Conservation (phyloP, 2,329 filamentous ascomycete genomes). For the Aspergillus melleus region DNA sequence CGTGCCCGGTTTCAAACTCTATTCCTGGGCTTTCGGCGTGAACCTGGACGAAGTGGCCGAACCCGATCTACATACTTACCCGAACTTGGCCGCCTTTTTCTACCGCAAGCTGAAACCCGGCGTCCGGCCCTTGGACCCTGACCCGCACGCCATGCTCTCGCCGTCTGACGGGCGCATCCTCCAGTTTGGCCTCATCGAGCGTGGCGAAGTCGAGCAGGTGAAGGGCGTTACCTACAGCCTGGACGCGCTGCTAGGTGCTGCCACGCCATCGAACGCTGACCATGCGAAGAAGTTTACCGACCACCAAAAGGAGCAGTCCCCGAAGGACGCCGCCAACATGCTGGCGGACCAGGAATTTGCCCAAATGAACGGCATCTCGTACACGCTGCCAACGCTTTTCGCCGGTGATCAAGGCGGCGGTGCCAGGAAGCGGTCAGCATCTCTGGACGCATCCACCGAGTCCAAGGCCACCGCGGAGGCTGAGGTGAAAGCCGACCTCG, state of each 20-base stretch:
- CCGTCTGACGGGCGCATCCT: conserved; percentile 89
- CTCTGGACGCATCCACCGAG: conserved; percentile 71
- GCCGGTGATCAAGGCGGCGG: conserved; percentile 60
- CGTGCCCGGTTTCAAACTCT: conserved; percentile 86
- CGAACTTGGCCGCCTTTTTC: conserved; percentile 95
- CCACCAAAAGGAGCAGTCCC: conserved; percentile 31
- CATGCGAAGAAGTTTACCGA: conserved; percentile 38
- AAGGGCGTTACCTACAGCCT: conserved; percentile 98
- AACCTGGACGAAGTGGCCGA: conserved; percentile 84
- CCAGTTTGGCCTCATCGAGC: conserved; percentile 87
- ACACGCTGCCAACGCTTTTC: conserved; percentile 84
- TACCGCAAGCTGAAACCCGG: conserved; percentile 93
- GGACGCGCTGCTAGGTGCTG: conserved; percentile 79
- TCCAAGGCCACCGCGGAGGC: conserved; percentile 72
- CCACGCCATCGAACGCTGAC: conserved; percentile 47
- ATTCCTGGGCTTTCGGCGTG: conserved; percentile 89
- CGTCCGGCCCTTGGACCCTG: conserved; percentile 77
- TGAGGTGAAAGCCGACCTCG: conserved; percentile 81
- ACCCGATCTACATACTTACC: conserved; percentile 82
- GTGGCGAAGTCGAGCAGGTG: conserved; percentile 95
- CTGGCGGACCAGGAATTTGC: conserved; percentile 90
- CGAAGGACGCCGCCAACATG: conserved; percentile 62
- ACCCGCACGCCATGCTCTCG: conserved; percentile 76
- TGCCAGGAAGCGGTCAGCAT: conserved; percentile 49
- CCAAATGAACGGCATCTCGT: conserved; percentile 89